These are phyloP conservation scores for Oxytropis ochrocephala DNA, from an alignment of 306 rosid genomes.

Conservation along the genomic window DNA sequence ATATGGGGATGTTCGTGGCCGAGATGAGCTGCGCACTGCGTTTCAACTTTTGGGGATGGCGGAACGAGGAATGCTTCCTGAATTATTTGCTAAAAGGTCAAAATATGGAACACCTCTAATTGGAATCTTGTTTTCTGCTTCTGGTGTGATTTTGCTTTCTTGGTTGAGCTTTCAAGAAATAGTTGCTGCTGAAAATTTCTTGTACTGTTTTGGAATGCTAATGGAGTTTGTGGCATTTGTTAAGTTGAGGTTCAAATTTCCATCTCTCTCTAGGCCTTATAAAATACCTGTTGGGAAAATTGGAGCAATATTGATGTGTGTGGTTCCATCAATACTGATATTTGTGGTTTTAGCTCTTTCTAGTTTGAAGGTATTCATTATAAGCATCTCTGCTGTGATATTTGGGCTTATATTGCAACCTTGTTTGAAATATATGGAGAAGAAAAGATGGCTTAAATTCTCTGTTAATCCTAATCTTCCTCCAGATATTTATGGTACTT, in stretches of 20 bases:
- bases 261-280: slow-evolving; percentile 39
- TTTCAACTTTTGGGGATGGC: slow-evolving; percentile 74
- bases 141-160: slow-evolving; percentile 53
- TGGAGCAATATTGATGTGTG: slow-evolving; percentile 51
- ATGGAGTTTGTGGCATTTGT: slow-evolving; percentile 62
- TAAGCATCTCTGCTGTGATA: slow-evolving; percentile 39
- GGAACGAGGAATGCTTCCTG: slow-evolving; percentile 59
- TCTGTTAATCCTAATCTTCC: slow-evolving; percentile 28
- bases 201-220: slow-evolving; percentile 68
- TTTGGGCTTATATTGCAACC: slow-evolving; percentile 46
- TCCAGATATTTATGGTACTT: slow-evolving; percentile 23
- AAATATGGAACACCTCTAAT: slow-evolving; percentile 48
- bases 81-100: slow-evolving; percentile 48
- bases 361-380: slow-evolving; percentile 33
- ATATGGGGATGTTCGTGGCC: slow-evolving; percentile 67
- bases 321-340: slow-evolving; percentile 46
- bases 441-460: slow-evolving; percentile 48
- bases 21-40: slow-evolving; percentile 76
- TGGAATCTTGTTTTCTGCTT: slow-evolving; percentile 62
- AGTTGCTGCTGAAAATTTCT: slow-evolving; percentile 57
- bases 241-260: slow-evolving; percentile 43
- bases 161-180: slow-evolving; percentile 78
- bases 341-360: slow-evolving; percentile 49
- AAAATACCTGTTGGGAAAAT: slow-evolving; percentile 44
- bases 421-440: slow-evolving; percentile 38